Evolutionary conservation across 306 rosid species (phyloP).

Genomic region (Gillenia trifoliata): DNA sequence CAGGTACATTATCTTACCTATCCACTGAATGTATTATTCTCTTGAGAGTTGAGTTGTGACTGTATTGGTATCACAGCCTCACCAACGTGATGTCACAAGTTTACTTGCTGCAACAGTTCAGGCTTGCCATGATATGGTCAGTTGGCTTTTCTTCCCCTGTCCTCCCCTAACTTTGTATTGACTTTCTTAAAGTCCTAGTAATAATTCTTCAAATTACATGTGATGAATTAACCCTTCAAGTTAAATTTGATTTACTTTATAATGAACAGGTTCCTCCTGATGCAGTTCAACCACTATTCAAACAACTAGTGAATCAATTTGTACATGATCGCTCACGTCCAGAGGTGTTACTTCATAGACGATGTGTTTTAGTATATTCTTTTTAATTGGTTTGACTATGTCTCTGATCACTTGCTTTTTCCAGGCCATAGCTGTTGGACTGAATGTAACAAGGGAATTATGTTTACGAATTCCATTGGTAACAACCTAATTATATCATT

Average conservation of each 20-base stretch:
- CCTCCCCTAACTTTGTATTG: background rate
- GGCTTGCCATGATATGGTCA: conserved; percentile 93
- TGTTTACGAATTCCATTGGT: conserved; percentile 94
- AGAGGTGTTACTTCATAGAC: conserved; percentile 49
- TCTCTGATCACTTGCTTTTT: conserved; percentile 24
- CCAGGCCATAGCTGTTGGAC: conserved; percentile 93
- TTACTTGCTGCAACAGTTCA: conserved; percentile 88
- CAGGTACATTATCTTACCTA: conserved; percentile 43
- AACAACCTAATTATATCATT: conserved; percentile 23
- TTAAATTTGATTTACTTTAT: background rate
- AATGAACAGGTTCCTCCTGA: conserved; percentile 78
- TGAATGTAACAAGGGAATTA: conserved; percentile 71
- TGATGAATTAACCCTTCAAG: conserved; percentile 13
- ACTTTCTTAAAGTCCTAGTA: background rate
- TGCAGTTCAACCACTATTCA: conserved; percentile 76
- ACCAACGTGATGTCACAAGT: conserved; percentile 68
- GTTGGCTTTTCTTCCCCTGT: background rate
- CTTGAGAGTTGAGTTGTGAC: conserved; percentile 21
- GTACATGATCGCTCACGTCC: conserved; percentile 89
- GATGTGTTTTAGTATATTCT: conserved; percentile 4
- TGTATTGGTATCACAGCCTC: conserved; percentile 51
- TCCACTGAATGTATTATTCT: conserved; percentile 21
- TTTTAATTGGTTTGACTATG: conserved; percentile 7
- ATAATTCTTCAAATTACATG: conserved; percentile 56
- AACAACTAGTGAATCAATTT: conserved; percentile 80